Base-by-base conservation (phyloP, 495 filamentous ascomycete genomes). In the Bacidia gigantensis region DNA sequence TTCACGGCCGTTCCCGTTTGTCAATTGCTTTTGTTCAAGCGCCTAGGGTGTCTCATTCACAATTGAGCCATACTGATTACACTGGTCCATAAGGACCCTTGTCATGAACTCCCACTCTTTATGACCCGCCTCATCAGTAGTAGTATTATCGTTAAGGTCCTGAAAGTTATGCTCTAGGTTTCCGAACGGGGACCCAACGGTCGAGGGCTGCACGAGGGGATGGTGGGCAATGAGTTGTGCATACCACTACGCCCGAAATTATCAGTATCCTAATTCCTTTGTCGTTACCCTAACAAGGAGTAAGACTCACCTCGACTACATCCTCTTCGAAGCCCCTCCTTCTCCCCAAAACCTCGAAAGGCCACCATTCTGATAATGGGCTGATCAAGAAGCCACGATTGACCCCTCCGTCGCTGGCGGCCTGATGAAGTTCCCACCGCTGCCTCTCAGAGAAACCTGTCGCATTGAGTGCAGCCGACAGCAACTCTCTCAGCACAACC, bases 391-490 rank as follows among this genome's bases (percentile, higher is more conserved):
- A 55, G 2, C 43, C 44, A 14, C 58, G 29, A 5, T 26, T 39
- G 1, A 24, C 40, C 17, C 11, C 18, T 3, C n/a, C 3, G n/a
- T 63, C 58, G 22, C 59, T 58, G 1, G 23, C 41, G 2, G 49
- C n/a, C 0, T 66, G 58, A 41, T 46, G 52, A 9, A 63, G 41
- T 11, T 52, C 50, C 59, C 56, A 55, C 24, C 60, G 60, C 67
- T 82, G 78, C 3, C 70, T 58, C 1, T 82, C 76, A 14, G 74
- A 78, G 63, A 87, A 87, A 0, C 74, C 80, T 5, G 77, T 75
- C 55, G 81, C 87, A 0, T 66, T 66, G 53, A 86, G 65, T 17
- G 73, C 78, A 1, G 79, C 74, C 1, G 66, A 65, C 24, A 78
- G 65, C n/a, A 83, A 62, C 40, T 84, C 76, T 39, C 69, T 64